Evolutionary conservation across 208 protist species (phyloP).

Genomic region (Porcisia hertigi): DNA sequence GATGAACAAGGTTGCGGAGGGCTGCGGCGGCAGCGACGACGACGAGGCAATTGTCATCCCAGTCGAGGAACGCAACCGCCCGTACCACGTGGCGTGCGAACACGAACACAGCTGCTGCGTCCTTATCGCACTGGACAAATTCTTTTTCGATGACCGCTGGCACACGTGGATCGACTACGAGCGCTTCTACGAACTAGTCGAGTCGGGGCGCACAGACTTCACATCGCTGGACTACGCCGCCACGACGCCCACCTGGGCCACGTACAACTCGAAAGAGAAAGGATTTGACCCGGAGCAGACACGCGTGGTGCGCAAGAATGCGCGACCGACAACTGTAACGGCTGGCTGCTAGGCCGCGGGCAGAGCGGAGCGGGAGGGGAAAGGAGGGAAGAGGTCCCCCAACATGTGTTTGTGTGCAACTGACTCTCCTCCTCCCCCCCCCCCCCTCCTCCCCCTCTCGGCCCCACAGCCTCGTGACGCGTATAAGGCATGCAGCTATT

Average conservation of each 20-base stretch:
- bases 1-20: conserved; percentile 21
- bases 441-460: too few relatives aligned
- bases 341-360: conserved; percentile 33
- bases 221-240: conserved; percentile 79
- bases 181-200: conserved; percentile 71
- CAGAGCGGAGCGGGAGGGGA: neutral
- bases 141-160: conserved; percentile 75
- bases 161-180: conserved; percentile 94
- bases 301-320: conserved; percentile 65
- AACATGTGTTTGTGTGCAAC: neutral
- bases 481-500: neutral
- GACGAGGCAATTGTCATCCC: conserved; percentile 35
- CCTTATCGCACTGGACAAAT: conserved; percentile 87
- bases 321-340: conserved; percentile 41
- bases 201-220: conserved; percentile 50
- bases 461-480: neutral
- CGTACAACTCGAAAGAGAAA: conserved; percentile 70
- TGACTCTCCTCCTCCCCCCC: neutral
- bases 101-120: conserved; percentile 94
- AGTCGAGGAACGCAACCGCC: conserved; percentile 40
- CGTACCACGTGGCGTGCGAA: conserved; percentile 90
- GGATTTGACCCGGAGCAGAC: conserved; percentile 91
- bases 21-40: conserved; percentile 10
- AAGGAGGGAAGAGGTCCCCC: neutral
- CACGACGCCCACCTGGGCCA: conserved; percentile 83